These are phyloP conservation scores for Pseudophaeomoniella oleicola DNA, from an alignment of 2,329 filamentous ascomycete species.

Conservation along the genomic window DNA sequence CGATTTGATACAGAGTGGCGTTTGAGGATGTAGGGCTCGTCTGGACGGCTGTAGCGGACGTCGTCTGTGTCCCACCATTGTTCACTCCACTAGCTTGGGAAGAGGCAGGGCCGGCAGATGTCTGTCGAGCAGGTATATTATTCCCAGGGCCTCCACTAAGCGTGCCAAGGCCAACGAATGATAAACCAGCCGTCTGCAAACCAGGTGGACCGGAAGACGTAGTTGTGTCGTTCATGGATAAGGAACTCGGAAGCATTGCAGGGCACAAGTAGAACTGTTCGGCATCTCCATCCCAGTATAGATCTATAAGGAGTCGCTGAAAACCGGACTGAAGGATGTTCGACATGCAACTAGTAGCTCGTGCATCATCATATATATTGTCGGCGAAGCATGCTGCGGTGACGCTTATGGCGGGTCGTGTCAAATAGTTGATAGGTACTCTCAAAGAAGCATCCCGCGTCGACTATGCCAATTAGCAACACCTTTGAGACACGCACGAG, in stretches of 20 bases:
- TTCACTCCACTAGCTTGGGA: not conserved
- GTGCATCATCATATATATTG: constrained; percentile 36
- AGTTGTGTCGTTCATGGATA: constrained; percentile 3
- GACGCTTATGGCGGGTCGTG: constrained; percentile 40
- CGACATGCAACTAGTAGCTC: constrained; percentile 42
- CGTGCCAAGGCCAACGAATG: constrained; percentile 12
- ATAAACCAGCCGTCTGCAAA: constrained; percentile 8
- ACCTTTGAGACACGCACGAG: not conserved
- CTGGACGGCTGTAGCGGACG: constrained; percentile 3
- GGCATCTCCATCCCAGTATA: constrained; percentile 47
- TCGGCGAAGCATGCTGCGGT: constrained; percentile 43
- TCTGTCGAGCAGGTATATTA: constrained; percentile 3
- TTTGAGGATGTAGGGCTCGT: constrained; percentile 1
- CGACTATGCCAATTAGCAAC: constrained; percentile 27
- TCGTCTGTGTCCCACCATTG: constrained; percentile 3
- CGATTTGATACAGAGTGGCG: constrained; percentile 26
- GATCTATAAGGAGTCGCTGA: constrained; percentile 41
- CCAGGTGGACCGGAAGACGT: constrained; percentile 6
- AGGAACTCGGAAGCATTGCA: constrained; percentile 19
- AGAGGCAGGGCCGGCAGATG: not conserved
- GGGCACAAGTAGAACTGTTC: constrained; percentile 48
- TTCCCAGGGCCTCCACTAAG: not conserved
- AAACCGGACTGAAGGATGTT: constrained; percentile 49
- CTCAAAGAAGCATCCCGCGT: constrained; percentile 45
- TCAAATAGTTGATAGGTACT: constrained; percentile 50